Evolutionary conservation across 2,329 filamentous ascomycete genomes (phyloP).

Genomic region (Stagonosporopsis vannaccii): DNA sequence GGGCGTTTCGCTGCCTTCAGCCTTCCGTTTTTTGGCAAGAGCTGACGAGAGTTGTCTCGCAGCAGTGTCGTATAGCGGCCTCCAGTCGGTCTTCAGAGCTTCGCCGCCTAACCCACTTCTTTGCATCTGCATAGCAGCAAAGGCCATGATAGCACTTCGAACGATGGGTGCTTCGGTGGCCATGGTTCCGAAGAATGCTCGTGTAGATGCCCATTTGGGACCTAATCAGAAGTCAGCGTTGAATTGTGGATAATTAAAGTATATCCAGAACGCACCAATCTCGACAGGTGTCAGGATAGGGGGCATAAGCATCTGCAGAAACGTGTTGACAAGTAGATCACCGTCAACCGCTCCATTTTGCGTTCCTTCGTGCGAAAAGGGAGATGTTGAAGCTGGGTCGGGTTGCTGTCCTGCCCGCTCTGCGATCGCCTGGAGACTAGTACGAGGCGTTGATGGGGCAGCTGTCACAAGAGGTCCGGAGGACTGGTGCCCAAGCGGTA

Average conservation of each 20-base stretch:
- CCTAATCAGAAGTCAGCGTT: slow-evolving; percentile 4
- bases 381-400: slow-evolving; percentile 37
- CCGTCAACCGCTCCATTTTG: slow-evolving; percentile 37
- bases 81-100: slow-evolving; percentile 40
- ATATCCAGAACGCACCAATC: slow-evolving; percentile 43
- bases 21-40: slow-evolving; percentile 25
- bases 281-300: slow-evolving; percentile 63
- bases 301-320: slow-evolving; percentile 58
- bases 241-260: too few species aligned
- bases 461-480: slow-evolving; percentile 19
- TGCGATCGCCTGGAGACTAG: slow-evolving; percentile 24
- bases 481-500: slow-evolving; percentile 25
- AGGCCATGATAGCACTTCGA: slow-evolving; percentile 58
- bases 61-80: slow-evolving; percentile 43
- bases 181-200: slow-evolving; percentile 59
- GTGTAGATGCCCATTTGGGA: slow-evolving; percentile 60
- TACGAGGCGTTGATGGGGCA: slow-evolving; percentile 10
- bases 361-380: slow-evolving; percentile 39
- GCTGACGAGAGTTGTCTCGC: slow-evolving; percentile 33
- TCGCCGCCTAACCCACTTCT: slow-evolving; percentile 45
- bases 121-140: slow-evolving; percentile 56
- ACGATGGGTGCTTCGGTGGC: slow-evolving; percentile 58
- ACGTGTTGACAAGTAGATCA: slow-evolving; percentile 57
- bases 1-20: slow-evolving; percentile 19
- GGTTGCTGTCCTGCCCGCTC: slow-evolving; percentile 24